These are phyloP conservation scores for Beauveria medogensis DNA, from an alignment of 2,329 filamentous ascomycete species.

Conservation along the genomic window DNA sequence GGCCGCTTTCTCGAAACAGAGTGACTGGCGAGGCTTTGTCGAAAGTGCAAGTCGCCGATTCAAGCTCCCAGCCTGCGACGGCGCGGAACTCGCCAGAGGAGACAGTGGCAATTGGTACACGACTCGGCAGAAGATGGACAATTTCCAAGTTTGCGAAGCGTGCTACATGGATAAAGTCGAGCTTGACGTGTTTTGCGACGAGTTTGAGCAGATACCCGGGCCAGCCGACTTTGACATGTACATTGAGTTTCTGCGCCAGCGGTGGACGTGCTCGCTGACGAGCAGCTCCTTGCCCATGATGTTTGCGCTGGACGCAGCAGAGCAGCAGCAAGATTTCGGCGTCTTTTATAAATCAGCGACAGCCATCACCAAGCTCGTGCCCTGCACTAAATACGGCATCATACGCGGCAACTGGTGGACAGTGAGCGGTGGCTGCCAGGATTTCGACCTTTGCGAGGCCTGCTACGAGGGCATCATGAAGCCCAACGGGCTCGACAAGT, in stretches of 20 bases:
- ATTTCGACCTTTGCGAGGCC: conserved; percentile 24
- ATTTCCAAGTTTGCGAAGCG: conserved; percentile 24
- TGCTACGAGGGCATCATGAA: conserved; percentile 24
- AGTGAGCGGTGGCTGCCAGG: conserved; percentile 15
- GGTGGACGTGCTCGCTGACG: conserved; percentile 20
- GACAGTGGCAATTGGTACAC: conserved; percentile 21
- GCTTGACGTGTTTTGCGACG: conserved; percentile 19
- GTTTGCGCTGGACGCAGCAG: conserved; percentile 20
- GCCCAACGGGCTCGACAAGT: conserved; percentile 18
- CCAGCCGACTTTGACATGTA: conserved; percentile 18
- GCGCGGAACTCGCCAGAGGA: conserved; percentile 14
- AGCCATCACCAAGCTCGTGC: conserved; percentile 16
- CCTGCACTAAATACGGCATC: conserved; percentile 23
- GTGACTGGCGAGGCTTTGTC: conserved; percentile 26
- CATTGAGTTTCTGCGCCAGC: conserved; percentile 15
- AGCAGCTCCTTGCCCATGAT: conserved; percentile 16
- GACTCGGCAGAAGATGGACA: conserved; percentile 17
- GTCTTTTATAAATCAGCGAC: conserved; percentile 21
- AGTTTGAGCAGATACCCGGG: conserved; percentile 20
- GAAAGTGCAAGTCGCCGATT: conserved; percentile 17
- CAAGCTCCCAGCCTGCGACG: conserved; percentile 22
- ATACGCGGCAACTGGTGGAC: conserved; percentile 28
- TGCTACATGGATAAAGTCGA: conserved; percentile 28
- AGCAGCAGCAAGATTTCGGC: conserved; percentile 19
- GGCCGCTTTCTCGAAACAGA: conserved; percentile 13